Base-by-base conservation (phyloP, 768 basidiomycete genomes). In the Tephrocybe sp. region DNA sequence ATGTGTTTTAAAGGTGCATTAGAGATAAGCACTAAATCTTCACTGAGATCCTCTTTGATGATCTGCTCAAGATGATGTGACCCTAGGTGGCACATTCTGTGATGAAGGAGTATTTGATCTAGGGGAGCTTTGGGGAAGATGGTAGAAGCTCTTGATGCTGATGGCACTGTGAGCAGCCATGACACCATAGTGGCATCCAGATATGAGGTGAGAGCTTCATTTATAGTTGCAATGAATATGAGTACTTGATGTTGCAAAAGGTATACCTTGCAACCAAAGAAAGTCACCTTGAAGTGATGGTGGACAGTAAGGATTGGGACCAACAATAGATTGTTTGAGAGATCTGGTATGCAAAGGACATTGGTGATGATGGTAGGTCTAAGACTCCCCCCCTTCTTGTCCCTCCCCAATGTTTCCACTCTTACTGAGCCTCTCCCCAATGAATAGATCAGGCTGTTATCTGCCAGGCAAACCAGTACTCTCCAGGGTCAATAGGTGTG, bases 341-440 rank as follows among this genome's bases (percentile, higher is more conserved):
- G 18, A 4, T 32, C 3, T 5, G 42, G 50, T 37, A 45, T 42
- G 45, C n/a, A 28, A 14, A 44, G 36, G 2, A 51, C 42, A 38
- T 51, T 21, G 25, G 50, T 24, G n/a, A 51, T 37, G 1, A 51
- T 4, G 14, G 45, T 24, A 3, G 44, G 42, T 17, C 42, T 20
- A 6, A 51, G 43, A 3, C 36, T n/a, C 21, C 9, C 14, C 17
- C 24, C 20, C 2, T 44, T 36, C 17, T n/a, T 38, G 3, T 21
- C 30, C 4, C 4, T 23, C 26, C 48, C 48, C 12, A 15, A 4
- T 14, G 47, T 10, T 8, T 36, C 3, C 18, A 54, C 32, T 18
- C 50, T 47, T 33, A 61, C 51, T 45, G 36, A 39, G 36, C 54
- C 45, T 23, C 24, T 30, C 26, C 43, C 44, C 23, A 24, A 33